Evolutionary conservation across 768 basidiomycete species (phyloP).

Genomic region (Cubamyces lactineus): DNA sequence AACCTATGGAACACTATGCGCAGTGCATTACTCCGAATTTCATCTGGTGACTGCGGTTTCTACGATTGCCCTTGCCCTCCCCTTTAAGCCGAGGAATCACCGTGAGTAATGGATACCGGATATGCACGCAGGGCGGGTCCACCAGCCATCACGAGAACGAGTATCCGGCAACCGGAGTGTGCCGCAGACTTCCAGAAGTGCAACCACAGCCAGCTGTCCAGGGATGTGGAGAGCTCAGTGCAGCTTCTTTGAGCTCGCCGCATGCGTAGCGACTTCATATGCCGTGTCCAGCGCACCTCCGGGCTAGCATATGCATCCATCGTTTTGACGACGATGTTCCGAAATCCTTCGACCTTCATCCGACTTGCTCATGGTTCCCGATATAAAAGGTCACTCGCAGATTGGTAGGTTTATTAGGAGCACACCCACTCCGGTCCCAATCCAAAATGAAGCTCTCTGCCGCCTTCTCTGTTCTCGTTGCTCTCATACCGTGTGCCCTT

Average conservation of each 20-base stretch:
- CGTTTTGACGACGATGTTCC: constrained; percentile 18
- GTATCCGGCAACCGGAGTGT: background rate
- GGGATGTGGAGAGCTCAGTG: background rate
- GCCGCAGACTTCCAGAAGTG: constrained; percentile 4
- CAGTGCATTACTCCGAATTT: background rate
- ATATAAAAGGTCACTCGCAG: background rate
- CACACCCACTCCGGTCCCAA: too few species aligned
- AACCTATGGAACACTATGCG: background rate
- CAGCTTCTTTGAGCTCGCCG: background rate
- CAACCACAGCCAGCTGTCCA: background rate
- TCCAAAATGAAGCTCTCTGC: constrained; percentile 27
- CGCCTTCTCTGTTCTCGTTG: constrained; percentile 35
- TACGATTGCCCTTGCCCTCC: background rate
- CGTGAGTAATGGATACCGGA: background rate
- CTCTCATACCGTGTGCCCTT: constrained; percentile 28
- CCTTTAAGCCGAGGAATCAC: constrained; percentile 6
- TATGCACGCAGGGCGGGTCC: background rate
- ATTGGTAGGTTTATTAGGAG: too few species aligned
- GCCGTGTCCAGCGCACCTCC: background rate
- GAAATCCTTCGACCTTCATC: background rate
- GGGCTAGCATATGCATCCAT: background rate
- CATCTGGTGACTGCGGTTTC: background rate
- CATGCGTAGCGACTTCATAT: background rate
- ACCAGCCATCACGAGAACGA: constrained; percentile 1
- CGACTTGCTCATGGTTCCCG: too few species aligned